Conservation (phyloP, 2,329 filamentous ascomycete genomes). For the Phaeosphaeriaceae sp. region DNA sequence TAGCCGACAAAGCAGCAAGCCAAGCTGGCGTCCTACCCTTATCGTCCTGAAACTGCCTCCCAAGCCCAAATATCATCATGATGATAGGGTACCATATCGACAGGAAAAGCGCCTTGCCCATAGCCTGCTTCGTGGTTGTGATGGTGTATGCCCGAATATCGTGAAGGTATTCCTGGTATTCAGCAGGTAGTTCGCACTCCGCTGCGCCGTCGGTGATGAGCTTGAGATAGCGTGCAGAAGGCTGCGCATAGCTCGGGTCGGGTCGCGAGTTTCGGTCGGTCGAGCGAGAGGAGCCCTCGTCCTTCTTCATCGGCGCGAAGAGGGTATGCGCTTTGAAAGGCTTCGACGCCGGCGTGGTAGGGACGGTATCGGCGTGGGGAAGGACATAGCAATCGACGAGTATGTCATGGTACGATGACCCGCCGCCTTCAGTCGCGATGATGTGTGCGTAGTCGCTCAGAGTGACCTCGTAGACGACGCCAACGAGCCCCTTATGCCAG, state of each 20-base stretch:
- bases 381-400: conserved; percentile 79
- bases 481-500: conserved; percentile 85
- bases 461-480: conserved; percentile 95
- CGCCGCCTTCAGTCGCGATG: conserved; percentile 88
- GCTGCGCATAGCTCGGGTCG: conserved; percentile 76
- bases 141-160: conserved; percentile 73
- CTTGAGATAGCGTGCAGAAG: conserved; percentile 82
- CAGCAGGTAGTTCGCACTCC: conserved; percentile 79
- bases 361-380: conserved; percentile 64
- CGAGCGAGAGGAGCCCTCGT: conserved; percentile 26
- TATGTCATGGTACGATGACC: conserved; percentile 83
- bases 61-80: conserved; percentile 59
- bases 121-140: conserved; percentile 70
- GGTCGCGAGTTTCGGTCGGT: conserved; percentile 63
- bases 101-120: conserved; percentile 71
- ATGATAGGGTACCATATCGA: conserved; percentile 66
- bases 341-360: conserved; percentile 65
- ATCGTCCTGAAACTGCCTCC: conserved; percentile 65
- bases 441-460: conserved; percentile 81
- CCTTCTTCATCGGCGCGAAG: conserved; percentile 64
- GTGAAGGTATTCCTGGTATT: conserved; percentile 78
- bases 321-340: conserved; percentile 87
- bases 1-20: conserved; percentile 62
- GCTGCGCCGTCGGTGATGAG: conserved; percentile 78
- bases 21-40: conserved; percentile 73